Evolutionary conservation across 495 filamentous ascomycete genomes (phyloP), one percentile per base, ranked within the genome.

Genomic region (Podospora anserina): DNA sequence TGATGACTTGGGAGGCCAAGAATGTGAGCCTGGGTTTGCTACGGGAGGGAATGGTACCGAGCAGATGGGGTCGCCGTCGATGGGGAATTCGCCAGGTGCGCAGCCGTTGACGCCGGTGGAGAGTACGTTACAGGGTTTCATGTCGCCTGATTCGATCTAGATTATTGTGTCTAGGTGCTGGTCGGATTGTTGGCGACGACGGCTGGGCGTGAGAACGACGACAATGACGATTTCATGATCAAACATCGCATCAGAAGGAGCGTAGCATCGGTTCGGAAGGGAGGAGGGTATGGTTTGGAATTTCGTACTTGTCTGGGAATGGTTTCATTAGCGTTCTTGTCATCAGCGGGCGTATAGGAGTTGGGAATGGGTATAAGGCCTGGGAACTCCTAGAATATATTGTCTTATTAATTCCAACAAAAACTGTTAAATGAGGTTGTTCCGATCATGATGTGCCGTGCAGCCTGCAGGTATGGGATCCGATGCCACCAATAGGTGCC

Each of bases 101-200:
- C 30, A 30, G 69, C 65, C 69, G 13, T 34, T 71, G 66, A 71
- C 69, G 63, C 66, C 66, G 28, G 69, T 63, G 6, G 69, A 71
- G 53, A 67, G 59, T 32, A 32, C 59, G 66, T 44, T 71, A 49
- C 63, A 59, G 62, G 66, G 54, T 30, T 63, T 71, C 18, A 54
- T 71, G 63, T 28, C 62, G 2, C 20, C 58, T 23, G 63, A 71
- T 13, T 49, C 39, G 59, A 61, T 61, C 26, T 61, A 28, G 18
- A 20, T 5, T 4, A 55, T 16, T 70, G 32, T 44, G 61, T 15
- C 20, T 20, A 2, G 11, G 30, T 32, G 30, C 7, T 27, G 56
- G 56, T 58, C n/a, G 20, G 39, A 11, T 49, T 3, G 15, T 11
- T 49, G 9, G 5, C 2, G 39, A 49, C 15, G 39, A 16, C 39